Conservation (phyloP, 495 filamentous ascomycete species). For the Polyplosphaeria fusca region DNA sequence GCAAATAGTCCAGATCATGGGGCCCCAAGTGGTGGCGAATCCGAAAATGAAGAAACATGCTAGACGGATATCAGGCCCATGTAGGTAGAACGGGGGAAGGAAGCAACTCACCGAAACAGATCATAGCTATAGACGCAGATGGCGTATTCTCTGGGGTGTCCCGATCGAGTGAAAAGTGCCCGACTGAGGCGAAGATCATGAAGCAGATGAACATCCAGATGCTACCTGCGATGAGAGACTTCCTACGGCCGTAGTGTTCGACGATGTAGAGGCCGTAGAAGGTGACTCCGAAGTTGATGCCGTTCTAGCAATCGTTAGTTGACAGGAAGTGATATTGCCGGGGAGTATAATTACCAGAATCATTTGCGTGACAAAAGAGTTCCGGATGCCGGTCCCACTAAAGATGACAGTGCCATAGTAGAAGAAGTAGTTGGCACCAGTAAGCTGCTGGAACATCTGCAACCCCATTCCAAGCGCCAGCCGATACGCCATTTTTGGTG, state of each 20-base stretch:
- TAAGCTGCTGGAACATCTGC: conserved; percentile 34
- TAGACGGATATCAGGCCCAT: no score
- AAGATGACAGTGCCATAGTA: conserved; percentile 42
- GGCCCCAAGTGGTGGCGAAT: conserved; percentile 57
- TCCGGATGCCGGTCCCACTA: conserved; percentile 30
- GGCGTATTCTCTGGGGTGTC: conserved; percentile 3
- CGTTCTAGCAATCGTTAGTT: conserved; percentile 14
- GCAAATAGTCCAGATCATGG: conserved; percentile 62
- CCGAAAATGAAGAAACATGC: conserved; percentile 17
- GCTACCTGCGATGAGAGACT: conserved; percentile 38
- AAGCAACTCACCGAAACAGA: no score
- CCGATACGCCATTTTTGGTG: conserved; percentile 30
- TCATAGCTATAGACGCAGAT: conserved; percentile 2
- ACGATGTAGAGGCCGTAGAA: conserved; percentile 41
- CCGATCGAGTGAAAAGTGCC: conserved; percentile 36
- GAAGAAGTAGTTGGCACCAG: conserved; percentile 49
- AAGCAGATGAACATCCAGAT: conserved; percentile 43
- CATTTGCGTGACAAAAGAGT: conserved; percentile 37
- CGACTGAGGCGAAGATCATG: conserved; percentile 41
- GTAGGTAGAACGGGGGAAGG: conserved; percentile 1
- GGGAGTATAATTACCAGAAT: conserved; percentile 32
- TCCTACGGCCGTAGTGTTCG: conserved; percentile 40
- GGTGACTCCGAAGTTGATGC: conserved; percentile 41
- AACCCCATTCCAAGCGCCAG: conserved; percentile 20
- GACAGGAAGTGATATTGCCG: neutral